These are phyloP conservation scores for Chytriomyces confervae DNA, from an alignment of 192 early-diverging fungal genomes.

Conservation along the genomic window DNA sequence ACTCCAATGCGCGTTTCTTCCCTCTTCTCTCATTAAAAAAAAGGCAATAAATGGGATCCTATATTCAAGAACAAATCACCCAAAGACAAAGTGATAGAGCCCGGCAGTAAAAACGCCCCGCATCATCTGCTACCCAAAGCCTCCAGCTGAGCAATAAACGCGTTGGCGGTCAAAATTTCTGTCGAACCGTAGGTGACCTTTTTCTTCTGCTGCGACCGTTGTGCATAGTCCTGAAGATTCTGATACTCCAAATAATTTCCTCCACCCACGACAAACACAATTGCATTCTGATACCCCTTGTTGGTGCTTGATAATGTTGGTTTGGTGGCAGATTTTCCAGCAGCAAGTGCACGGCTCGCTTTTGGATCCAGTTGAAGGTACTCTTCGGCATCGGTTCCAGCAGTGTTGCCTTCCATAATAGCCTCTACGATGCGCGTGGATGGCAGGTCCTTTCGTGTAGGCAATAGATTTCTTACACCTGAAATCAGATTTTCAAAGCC, in stretches of 20 bases:
- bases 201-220: slow-evolving; percentile 60
- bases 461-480: slow-evolving; percentile 94
- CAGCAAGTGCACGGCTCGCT: slow-evolving; percentile 42
- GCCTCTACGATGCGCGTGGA: slow-evolving; percentile 83
- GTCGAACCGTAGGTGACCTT: slow-evolving; percentile 94
- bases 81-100: no score
- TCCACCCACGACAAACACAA: slow-evolving; percentile 98
- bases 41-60: no score
- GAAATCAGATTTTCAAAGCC: slow-evolving; percentile 66
- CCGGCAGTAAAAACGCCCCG: background rate
- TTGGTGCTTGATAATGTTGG: background rate
- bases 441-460: slow-evolving; percentile 86
- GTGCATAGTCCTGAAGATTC: slow-evolving; percentile 88
- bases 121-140: slow-evolving; percentile 56
- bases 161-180: slow-evolving; percentile 79
- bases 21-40: no score
- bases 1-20: no score
- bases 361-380: slow-evolving; percentile 92
- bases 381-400: slow-evolving; percentile 69
- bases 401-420: slow-evolving; percentile 74
- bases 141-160: slow-evolving; percentile 82
- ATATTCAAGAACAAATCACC: no score
- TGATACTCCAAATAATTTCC: slow-evolving; percentile 99
- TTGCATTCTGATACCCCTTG: slow-evolving; percentile 77
- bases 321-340: background rate